Percentiles rank a stretch among this genome's conserved stretches.
These are phyloP conservation scores for Tephrocybe sp. DNA, from an alignment of 768 basidiomycete species.

Conservation along the genomic window DNA sequence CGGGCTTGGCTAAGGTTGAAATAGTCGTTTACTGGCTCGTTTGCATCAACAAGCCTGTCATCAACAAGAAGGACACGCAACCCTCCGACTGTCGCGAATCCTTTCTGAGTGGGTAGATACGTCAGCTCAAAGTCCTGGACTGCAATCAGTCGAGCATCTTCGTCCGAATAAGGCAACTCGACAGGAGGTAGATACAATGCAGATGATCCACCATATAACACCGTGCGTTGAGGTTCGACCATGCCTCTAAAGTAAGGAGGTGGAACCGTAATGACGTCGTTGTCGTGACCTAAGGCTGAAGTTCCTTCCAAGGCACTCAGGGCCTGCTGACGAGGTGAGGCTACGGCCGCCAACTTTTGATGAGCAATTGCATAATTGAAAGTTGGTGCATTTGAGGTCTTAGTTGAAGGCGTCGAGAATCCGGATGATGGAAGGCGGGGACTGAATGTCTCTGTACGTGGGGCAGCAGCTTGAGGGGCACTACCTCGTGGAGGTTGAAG, in stretches of 20 bases:
- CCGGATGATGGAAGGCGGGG: conserved; percentile 45
- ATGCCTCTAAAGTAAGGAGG: conserved; percentile 43
- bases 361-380: conserved; percentile 53
- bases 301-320: conserved; percentile 16
- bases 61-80: conserved; percentile 65
- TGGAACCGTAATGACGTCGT: conserved; percentile 28
- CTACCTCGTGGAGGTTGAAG: conserved; percentile 40
- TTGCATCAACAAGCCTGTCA: conserved; percentile 44
- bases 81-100: conserved; percentile 67
- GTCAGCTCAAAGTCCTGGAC: conserved; percentile 61
- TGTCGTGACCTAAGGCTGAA: conserved; percentile 3
- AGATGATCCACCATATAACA: conserved; percentile 51
- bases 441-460: conserved; percentile 23
- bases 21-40: conserved; percentile 19
- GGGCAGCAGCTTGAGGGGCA: conserved; percentile 15
- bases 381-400: conserved; percentile 32
- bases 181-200: conserved; percentile 42
- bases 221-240: conserved; percentile 33
- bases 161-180: conserved; percentile 26
- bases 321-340: conserved; percentile 34
- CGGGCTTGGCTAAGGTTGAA: conserved; percentile 33
- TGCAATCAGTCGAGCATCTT: conserved; percentile 27
- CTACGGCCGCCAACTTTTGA: conserved; percentile 45
- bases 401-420: conserved; percentile 45
- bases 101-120: conserved; percentile 55